Percentiles rank a stretch among this genome's conserved stretches.
Evolutionary conservation across 2,329 filamentous ascomycete genomes (phyloP).

Genomic region (Talaromyces sp.): DNA sequence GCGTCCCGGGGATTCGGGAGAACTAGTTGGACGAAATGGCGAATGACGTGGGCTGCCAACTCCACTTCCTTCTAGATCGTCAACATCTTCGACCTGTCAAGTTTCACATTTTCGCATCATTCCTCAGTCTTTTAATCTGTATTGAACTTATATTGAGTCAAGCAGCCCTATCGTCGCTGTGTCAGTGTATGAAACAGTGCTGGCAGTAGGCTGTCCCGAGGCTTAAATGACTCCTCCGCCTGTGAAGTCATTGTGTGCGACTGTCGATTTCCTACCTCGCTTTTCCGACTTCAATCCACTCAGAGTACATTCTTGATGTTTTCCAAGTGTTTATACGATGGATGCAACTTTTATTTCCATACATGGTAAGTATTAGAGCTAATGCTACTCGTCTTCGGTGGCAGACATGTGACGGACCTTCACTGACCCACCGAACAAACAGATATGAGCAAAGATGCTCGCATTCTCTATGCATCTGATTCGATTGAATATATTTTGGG

Average conservation of each 20-base stretch:
- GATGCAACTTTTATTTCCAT: conserved; percentile 18
- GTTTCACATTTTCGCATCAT: not conserved
- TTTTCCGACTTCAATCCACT: not conserved
- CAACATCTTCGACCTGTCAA: not conserved
- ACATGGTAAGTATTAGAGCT: conserved; percentile 7
- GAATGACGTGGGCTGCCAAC: not conserved
- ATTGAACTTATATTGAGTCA: not conserved
- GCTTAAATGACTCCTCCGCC: not conserved
- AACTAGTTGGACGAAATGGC: not conserved
- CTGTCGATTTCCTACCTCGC: not conserved
- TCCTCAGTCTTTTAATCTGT: not conserved
- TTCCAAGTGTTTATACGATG: conserved; percentile 13
- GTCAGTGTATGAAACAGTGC: not conserved
- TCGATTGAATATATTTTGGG: conserved; percentile 81
- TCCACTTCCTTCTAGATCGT: not conserved
- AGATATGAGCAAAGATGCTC: conserved; percentile 74
- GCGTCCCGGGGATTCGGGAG: not conserved
- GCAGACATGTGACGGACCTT: not conserved
- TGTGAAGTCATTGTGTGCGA: not conserved
- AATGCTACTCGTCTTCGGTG: not conserved
- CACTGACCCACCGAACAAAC: conserved; percentile 18
- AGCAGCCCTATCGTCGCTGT: not conserved
- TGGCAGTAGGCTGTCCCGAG: not conserved
- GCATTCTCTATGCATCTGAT: conserved; percentile 78
- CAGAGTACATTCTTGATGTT: not conserved